Base-by-base conservation (phyloP, 352 stramenopile species). In the Globisporangium canariense region DNA sequence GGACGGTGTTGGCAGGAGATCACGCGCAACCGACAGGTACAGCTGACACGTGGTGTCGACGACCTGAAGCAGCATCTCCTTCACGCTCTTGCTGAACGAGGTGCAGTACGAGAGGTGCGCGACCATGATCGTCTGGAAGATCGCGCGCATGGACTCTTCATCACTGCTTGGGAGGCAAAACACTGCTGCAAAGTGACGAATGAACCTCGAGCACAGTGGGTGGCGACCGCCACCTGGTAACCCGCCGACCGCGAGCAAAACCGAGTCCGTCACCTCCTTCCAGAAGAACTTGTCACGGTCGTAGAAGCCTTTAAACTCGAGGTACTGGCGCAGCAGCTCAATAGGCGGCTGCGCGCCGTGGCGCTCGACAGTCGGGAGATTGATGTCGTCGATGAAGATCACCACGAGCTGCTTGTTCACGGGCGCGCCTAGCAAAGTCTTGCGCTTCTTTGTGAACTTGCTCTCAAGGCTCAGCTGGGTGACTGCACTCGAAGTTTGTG, bases 401-500 rank as follows among this genome's bases (percentile, higher is more conserved):
- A 97, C 76, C 2, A 96, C 79, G 30, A 89, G 63, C 18, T 81
- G 80, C 11, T 80, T 85, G 56, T 86, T 81, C 4, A 81, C 74
- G 0, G 93, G 91, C 4, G 94, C 81, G 40, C 93, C 93, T 0
- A 98, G 78, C 20, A 97, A 62, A 2, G 91, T 98, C 67, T 97
- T 97, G 14, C 93, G 74, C 68, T 98, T 98, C 70, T 96, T 96
- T 30, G 86, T 68, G 34, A 98, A 74, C 61, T 96, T 98, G 58
- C 76, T 89, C 66, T 98, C 92, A 10, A 98, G 89, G 30, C 79
- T 90, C n/a, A 86, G 28, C 62, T 97, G 87, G 0, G 81, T 93
- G 34, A 93, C 70, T 9, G 78, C 65, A 22, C 86, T 96, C 0
- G 78, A 83, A 2, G 91, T 97, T 59, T 97, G 90, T 0, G 91